These are phyloP conservation scores for Pyrus hybrid DNA, from an alignment of 331 rosid genomes.

Conservation along the genomic window DNA sequence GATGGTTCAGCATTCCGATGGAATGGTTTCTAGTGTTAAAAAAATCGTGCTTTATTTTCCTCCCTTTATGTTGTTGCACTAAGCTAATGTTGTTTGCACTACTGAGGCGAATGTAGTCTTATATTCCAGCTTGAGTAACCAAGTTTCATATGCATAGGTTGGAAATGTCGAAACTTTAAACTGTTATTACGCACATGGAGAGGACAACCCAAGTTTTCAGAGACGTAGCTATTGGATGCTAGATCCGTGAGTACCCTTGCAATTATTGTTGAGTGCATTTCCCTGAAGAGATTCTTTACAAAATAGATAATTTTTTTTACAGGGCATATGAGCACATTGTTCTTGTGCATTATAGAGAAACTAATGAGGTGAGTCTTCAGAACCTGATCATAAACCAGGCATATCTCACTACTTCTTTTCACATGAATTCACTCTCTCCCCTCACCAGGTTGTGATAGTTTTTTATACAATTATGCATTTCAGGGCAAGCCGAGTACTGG, in stretches of 20 bases:
- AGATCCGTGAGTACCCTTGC: conserved; percentile 71
- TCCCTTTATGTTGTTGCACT: not conserved
- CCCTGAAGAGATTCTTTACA: conserved; percentile 2
- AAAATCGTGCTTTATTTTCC: not conserved
- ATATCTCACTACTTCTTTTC: not conserved
- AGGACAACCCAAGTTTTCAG: conserved; percentile 72
- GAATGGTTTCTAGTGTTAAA: not conserved
- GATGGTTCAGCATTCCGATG: not conserved
- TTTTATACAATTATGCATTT: conserved; percentile 14
- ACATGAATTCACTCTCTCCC: not conserved
- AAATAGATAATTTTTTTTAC: conserved; percentile 11
- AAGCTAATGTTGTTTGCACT: not conserved
- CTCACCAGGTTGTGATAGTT: not conserved
- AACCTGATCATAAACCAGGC: conserved; percentile 18
- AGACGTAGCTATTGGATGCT: conserved; percentile 97
- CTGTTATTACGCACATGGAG: conserved; percentile 98
- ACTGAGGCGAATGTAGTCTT: conserved; percentile 11
- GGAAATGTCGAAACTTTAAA: conserved; percentile 83
- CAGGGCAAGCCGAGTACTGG: conserved; percentile 59
- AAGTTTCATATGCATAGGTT: conserved; percentile 47
- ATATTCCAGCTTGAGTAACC: conserved; percentile 14
- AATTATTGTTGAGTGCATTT: conserved; percentile 3
- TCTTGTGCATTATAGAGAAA: conserved; percentile 92
- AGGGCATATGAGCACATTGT: conserved; percentile 89
- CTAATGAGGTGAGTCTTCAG: conserved; percentile 57